Conservation (phyloP, 2,329 filamentous ascomycete genomes). For the Colletotrichum sp. region DNA sequence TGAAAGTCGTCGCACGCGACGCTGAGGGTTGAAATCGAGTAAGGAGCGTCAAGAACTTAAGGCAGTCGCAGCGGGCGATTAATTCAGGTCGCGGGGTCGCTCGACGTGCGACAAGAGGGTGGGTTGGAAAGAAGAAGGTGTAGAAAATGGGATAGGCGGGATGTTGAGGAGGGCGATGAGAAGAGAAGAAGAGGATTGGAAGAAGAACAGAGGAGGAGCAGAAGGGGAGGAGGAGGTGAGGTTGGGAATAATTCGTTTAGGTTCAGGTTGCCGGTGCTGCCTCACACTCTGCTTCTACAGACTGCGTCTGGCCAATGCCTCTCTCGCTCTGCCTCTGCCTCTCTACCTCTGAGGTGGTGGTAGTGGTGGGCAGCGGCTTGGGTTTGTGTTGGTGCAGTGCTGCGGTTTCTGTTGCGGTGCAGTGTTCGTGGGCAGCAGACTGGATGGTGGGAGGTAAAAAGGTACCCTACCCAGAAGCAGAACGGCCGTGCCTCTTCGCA, state of each 20-base stretch:
- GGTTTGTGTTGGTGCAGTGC: not conserved
- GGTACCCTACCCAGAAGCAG: not conserved
- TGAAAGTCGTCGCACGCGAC: slow-evolving; percentile 23
- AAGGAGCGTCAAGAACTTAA: slow-evolving; percentile 21
- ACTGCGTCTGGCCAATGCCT: not conserved
- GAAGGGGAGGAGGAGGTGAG: slow-evolving; percentile 8
- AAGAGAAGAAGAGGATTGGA: not conserved
- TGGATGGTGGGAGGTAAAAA: not conserved
- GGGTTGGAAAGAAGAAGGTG: slow-evolving; percentile 5
- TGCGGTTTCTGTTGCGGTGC: not conserved
- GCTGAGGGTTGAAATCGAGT: slow-evolving; percentile 9
- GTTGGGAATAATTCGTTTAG: slow-evolving; percentile 18
- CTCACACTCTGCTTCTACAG: not conserved
- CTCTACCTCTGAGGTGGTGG: not conserved
- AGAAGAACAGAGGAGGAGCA: not conserved
- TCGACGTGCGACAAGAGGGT: slow-evolving; percentile 10
- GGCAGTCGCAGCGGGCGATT: slow-evolving; percentile 1
- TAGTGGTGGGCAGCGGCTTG: not conserved
- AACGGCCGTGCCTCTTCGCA: slow-evolving; percentile 2
- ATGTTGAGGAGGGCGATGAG: not conserved
- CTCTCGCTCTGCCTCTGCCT: not conserved
- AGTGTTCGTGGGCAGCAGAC: not conserved
- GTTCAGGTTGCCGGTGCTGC: slow-evolving; percentile 14
- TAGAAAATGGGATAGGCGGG: not conserved
- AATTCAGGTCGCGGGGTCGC: slow-evolving; percentile 11